phyloP scores from a whole-genome alignment of 1,284 basidiomycete genomes.

The Crepidotus sp. region DNA sequence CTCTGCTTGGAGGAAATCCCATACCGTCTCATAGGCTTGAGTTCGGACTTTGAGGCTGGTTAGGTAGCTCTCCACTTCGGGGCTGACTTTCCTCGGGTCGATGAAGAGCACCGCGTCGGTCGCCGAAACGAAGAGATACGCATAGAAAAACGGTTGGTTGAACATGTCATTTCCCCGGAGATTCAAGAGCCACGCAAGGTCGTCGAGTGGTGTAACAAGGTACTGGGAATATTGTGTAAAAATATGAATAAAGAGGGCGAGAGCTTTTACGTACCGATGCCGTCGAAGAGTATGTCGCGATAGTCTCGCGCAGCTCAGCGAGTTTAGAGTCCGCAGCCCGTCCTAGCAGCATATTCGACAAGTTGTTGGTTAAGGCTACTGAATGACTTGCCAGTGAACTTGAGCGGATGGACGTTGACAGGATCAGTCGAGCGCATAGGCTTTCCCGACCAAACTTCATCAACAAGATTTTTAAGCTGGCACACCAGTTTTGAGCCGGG shows the following conservation, averaged over 20 bases:
- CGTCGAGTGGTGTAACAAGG: conserved; percentile 16
- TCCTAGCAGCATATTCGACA: conserved; percentile 1
- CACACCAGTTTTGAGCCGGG: conserved; percentile 14
- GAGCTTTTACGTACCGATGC: conserved; percentile 11
- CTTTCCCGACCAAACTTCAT: conserved; percentile 13
- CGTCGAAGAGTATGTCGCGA: conserved; percentile 8
- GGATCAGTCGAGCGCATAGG: conserved; percentile 14
- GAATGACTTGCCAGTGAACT: conserved; percentile 12
- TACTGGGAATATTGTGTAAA: conserved; percentile 7
- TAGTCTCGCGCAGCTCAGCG: conserved; percentile 13
- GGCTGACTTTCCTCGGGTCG: conserved; percentile 13
- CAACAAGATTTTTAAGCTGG: conserved; percentile 12
- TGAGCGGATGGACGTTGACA: conserved; percentile 15
- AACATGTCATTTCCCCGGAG: conserved; percentile 18
- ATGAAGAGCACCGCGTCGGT: conserved; percentile 15
- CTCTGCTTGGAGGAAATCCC: conserved; percentile 15
- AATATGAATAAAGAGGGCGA: neutral
- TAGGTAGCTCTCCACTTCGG: conserved; percentile 11
- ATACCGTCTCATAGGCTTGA: conserved; percentile 10
- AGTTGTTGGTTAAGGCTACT: neutral
- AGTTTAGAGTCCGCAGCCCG: conserved; percentile 15
- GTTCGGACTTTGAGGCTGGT: conserved; percentile 8
- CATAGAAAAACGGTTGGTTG: conserved; percentile 18
- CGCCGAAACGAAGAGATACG: conserved; percentile 14
- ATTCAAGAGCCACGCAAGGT: conserved; percentile 17